These are phyloP conservation scores for Carex kokanica DNA, from an alignment of 176 grass and related monocot species.

Conservation along the genomic window DNA sequence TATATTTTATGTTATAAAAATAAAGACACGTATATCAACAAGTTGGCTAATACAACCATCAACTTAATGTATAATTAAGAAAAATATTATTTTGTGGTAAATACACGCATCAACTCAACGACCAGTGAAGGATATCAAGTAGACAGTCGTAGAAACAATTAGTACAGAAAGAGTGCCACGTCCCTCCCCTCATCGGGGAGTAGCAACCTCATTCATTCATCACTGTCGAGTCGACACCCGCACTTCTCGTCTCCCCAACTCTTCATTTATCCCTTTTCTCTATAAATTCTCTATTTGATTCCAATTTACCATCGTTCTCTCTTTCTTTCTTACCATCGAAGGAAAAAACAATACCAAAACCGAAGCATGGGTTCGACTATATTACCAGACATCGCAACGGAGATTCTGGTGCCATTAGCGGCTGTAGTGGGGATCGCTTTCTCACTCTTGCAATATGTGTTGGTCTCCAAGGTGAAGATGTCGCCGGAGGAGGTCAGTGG, in stretches of 20 bases:
- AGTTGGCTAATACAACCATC: no score
- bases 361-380: slow-evolving; percentile 43
- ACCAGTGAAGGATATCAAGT: not conserved
- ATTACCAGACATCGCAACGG: slow-evolving; percentile 61
- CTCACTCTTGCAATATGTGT: slow-evolving; percentile 59
- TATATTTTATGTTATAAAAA: no score
- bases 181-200: not conserved
- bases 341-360: not conserved
- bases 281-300: not conserved
- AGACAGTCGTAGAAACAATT: not conserved
- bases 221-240: not conserved
- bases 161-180: not conserved
- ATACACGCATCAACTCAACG: no score
- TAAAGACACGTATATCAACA: no score
- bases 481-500: slow-evolving; percentile 28
- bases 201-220: not conserved
- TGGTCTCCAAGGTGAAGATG: slow-evolving; percentile 76
- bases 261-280: not conserved
- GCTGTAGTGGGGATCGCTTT: slow-evolving; percentile 71
- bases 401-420: slow-evolving; percentile 60
- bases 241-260: slow-evolving; percentile 1
- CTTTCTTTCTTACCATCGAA: not conserved
- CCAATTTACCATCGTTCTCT: not conserved
- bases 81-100: no score
- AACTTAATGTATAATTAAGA: no score